phyloP scores from a whole-genome alignment of 495 filamentous ascomycete genomes.

The Penicillium fimorum region DNA sequence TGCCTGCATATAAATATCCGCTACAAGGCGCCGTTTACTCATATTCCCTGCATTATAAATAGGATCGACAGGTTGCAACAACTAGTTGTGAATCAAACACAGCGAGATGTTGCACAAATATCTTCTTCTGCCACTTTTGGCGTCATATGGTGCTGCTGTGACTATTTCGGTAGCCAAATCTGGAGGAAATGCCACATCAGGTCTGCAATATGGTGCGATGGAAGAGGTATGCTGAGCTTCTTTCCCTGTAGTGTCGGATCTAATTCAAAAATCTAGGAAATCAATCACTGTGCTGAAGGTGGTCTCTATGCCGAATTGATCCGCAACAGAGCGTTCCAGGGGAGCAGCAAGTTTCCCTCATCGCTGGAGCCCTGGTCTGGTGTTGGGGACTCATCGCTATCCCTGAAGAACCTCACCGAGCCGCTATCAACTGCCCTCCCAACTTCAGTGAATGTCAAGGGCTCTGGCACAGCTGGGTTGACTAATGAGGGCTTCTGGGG shows the following conservation, averaged over 20 bases:
- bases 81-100: not conserved
- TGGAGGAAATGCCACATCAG: constrained; percentile 51
- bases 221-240: constrained; percentile 45
- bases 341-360: constrained; percentile 42
- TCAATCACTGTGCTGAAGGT: constrained; percentile 73
- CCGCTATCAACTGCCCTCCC: constrained; percentile 62
- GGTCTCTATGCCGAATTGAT: constrained; percentile 75
- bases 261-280: constrained; percentile 48
- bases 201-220: constrained; percentile 58
- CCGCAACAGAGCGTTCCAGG: constrained; percentile 69
- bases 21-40: not conserved
- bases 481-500: constrained; percentile 64
- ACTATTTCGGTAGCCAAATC: constrained; percentile 43
- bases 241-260: not conserved
- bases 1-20: constrained; percentile 1
- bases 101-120: constrained; percentile 24
- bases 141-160: constrained; percentile 29
- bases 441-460: constrained; percentile 58
- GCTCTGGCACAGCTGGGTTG: constrained; percentile 48
- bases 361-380: constrained; percentile 54
- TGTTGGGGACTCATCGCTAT: constrained; percentile 50
- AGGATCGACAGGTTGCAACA: constrained; percentile 11
- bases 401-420: constrained; percentile 49
- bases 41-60: not conserved
- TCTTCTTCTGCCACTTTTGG: constrained; percentile 31